Evolutionary conservation across 225 moss, liverwort and hornwort genomes (phyloP), one percentile per base, ranked within the genome.

Genomic region (Bryoerythrophyllum caledonicum): DNA sequence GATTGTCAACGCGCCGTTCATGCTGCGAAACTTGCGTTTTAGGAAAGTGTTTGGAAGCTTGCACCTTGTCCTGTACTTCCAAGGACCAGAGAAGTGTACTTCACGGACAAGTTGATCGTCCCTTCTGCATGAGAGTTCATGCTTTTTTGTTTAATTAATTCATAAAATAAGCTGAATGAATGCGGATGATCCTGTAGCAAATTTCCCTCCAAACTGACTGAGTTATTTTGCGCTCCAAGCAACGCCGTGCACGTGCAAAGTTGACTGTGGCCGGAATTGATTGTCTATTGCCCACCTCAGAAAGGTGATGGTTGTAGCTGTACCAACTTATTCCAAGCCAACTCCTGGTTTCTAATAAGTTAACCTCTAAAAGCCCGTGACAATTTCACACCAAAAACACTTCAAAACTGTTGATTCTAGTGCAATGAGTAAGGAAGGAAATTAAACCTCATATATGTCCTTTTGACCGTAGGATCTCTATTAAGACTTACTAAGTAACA

Each of bases 1-100:
- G 52, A 26, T 44, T 65, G 78, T 82, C 82, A 74, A 78, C 78
- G 78, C 71, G 64, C 19, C 54, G 16, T 53, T 9, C 9, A 27
- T 25, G 59, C n/a, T 53, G 71, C 82, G 82, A 82, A 82, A 82
- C 78, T 82, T 79, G 71, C 82, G 82, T 65, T 15, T 0, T 0
- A 0, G 35, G 78, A 65, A 82, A 71, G 74, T 11, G 43, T 5
- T n/a, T 34, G 60, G 74, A 82, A 64, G 46, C 1, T 15, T 27
- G 59, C 13, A 24, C 1, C 34, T 17, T 30, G 30, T 30, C 68
- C 51, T 63, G 73, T 38, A 55, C 77, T 37, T 37, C 27, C 17
- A 6, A 10, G 15, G 81, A 81, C 82, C 63, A 24, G 20, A 21
- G 44, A 15, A 13, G n/a, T 30, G 12, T 37, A 41, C 41, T n/a